These are phyloP conservation scores for Anisodus acutangulus DNA, from an alignment of 257 asterid species.

Conservation along the genomic window DNA sequence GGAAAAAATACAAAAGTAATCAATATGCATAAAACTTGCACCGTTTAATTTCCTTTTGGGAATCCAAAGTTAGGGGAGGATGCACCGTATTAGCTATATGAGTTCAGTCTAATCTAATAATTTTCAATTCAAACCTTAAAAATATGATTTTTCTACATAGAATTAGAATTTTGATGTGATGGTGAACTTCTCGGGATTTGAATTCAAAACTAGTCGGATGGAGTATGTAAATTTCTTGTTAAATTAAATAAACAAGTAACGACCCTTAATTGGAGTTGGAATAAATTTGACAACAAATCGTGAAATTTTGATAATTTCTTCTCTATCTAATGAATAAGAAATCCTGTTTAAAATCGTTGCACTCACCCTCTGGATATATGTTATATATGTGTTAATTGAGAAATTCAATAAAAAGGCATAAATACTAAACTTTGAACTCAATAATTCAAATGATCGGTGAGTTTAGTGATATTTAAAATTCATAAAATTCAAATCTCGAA, in stretches of 20 bases:
- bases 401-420: neutral
- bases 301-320: neutral
- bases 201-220: neutral
- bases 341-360: neutral
- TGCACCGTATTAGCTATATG: neutral
- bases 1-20: too few species aligned
- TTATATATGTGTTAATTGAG: neutral
- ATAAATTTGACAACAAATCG: neutral
- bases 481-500: neutral
- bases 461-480: rapidly evolving
- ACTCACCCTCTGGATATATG: neutral
- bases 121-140: neutral
- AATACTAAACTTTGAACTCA: neutral
- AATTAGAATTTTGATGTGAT: too few species aligned
- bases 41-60: neutral
- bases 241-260: neutral
- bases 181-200: neutral
- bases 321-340: neutral
- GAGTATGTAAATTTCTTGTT: neutral
- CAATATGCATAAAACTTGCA: neutral
- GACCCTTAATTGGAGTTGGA: neutral
- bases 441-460: neutral
- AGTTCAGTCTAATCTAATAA: neutral
- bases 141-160: too few species aligned
- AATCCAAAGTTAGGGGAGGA: neutral